Evolutionary conservation across 2,329 filamentous ascomycete species (phyloP), one percentile per base, ranked within the genome.

Genomic region (Exophiala xenobiotica): DNA sequence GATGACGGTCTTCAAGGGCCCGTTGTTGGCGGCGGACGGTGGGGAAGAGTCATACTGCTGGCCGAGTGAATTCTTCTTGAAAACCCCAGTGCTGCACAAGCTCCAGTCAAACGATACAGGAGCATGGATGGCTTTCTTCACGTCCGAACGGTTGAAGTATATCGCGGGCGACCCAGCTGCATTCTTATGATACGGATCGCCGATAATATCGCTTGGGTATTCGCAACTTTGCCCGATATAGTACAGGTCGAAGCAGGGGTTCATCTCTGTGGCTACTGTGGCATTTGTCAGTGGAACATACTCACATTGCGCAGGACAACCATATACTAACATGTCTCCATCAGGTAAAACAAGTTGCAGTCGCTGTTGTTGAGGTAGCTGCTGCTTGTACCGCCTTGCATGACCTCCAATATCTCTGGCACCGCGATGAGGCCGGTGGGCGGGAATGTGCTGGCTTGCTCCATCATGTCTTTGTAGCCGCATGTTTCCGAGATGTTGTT

Each of bases 401-500:
- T 69, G 22, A 59, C 51, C 11, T 26, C 14, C 6, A 24, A n/a
- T 7, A 35, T 35, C 7, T 38, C 18, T 11, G 27, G 43, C 6
- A 24, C 27, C 20, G 18, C 22, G 18, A 33, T 39, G 18, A 11
- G 37, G 4, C 82, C 80, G 1, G 75, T 69, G 0, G 86, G 85
- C 1, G 88, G 88, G 68, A 83, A 93, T 1, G 77, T 77, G 1
- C 88, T 68, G 58, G 77, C 76, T 39, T 74, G 67, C 18, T 74
- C 65, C 19, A 73, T 64, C 60, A 67, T 74, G 2, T 67, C 65
- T 16, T 65, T 64, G 58, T 74, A 76, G 35, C 74, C 74, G 56
- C 75, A 78, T 4, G 64, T 57, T 24, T 72, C 53, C 48, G 74
- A 68, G 2, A 68, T 60, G 3, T 51, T 54, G 20, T 72, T 64